phyloP scores from a whole-genome alignment of 805 yeast species.

The Yarrowia sp. region DNA sequence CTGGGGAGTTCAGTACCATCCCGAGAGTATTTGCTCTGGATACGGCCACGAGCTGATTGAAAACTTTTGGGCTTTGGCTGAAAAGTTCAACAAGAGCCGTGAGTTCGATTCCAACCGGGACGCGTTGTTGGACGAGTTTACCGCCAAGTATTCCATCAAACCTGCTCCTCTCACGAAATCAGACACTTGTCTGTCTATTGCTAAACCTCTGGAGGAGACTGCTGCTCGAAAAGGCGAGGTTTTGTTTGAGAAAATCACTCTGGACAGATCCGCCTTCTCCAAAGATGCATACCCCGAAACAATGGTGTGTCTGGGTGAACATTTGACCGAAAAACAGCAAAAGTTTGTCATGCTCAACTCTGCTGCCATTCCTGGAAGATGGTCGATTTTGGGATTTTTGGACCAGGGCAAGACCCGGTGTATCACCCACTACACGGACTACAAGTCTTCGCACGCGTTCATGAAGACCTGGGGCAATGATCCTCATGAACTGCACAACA shows the following conservation, averaged over 20 bases:
- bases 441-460: constrained; percentile 28
- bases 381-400: constrained; percentile 77
- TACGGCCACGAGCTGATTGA: constrained; percentile 57
- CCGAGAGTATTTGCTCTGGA: constrained; percentile 86
- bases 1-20: constrained; percentile 96
- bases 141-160: constrained; percentile 30
- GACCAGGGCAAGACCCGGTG: constrained; percentile 29
- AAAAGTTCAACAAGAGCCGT: constrained; percentile 32
- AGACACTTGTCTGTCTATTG: not conserved
- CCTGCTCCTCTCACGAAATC: constrained; percentile 30
- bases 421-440: constrained; percentile 31
- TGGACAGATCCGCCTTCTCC: constrained; percentile 4
- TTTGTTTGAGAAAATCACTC: not conserved
- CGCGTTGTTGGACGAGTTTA: not conserved
- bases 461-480: constrained; percentile 29
- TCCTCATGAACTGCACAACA: constrained; percentile 16
- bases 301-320: constrained; percentile 8
- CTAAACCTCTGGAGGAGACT: constrained; percentile 16
- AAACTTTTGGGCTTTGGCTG: constrained; percentile 61
- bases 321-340: constrained; percentile 27
- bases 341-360: constrained; percentile 69
- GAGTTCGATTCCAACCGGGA: not conserved
- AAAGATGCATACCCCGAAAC: constrained; percentile 23
- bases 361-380: constrained; percentile 79
- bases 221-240: constrained; percentile 15